phyloP scores from a whole-genome alignment of 352 stramenopile species.

The Hyaloperonospora brassicae region DNA sequence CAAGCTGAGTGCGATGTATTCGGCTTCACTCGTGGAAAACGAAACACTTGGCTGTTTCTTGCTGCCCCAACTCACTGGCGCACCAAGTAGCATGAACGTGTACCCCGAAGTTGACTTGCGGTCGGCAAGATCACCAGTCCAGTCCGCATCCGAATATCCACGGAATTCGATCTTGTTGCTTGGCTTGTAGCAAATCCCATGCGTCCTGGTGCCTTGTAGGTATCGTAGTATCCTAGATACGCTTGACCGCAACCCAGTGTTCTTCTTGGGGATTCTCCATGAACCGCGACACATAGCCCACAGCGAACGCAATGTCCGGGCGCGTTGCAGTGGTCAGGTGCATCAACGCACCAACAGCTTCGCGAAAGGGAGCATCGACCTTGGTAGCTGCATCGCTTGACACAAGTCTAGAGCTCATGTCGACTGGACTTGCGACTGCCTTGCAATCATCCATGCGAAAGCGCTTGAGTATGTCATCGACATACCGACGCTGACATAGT shows the following conservation, averaged over 20 bases:
- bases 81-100: conserved; percentile 4
- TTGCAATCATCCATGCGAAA: conserved; percentile 22
- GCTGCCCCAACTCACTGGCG: background rate
- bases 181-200: conserved; percentile 8
- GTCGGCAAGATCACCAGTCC: conserved; percentile 6
- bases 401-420: conserved; percentile 3
- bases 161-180: background rate
- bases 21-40: conserved; percentile 6
- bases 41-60: conserved; percentile 3
- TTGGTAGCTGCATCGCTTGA: conserved; percentile 6
- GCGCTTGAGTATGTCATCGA: conserved; percentile 7
- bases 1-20: conserved; percentile 8
- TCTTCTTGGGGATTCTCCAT: conserved; percentile 17
- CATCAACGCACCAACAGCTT: conserved; percentile 18
- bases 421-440: conserved; percentile 5
- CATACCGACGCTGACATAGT: conserved; percentile 7
- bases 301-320: too few relatives aligned
- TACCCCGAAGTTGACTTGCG: conserved; percentile 10
- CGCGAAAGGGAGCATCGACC: conserved; percentile 9
- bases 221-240: background rate
- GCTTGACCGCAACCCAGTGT: conserved; percentile 15
- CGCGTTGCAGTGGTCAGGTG: conserved; percentile 38
- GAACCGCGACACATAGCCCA: conserved; percentile 10
- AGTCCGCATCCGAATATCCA: conserved; percentile 11
- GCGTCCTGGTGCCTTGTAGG: conserved; percentile 10